Evolutionary conservation across 352 stramenopile species (phyloP).

Genomic region (Thalassiosira exigua): DNA sequence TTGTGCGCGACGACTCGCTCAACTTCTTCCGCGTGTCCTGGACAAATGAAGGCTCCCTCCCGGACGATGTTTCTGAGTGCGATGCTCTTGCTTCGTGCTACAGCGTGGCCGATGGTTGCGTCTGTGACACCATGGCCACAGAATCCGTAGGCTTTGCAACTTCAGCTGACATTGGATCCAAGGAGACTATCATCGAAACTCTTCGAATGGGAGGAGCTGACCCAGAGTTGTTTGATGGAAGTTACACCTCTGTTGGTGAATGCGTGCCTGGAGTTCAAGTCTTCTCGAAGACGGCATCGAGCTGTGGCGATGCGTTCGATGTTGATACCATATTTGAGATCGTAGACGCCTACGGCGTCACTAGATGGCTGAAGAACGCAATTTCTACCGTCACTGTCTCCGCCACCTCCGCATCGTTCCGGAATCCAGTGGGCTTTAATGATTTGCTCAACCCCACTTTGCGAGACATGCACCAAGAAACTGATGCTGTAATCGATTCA

Average conservation of each 20-base stretch:
- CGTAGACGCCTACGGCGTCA: constrained; percentile 8
- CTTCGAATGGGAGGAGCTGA: constrained; percentile 42
- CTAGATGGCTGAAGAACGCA: constrained; percentile 54
- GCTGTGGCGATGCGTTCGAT: constrained; percentile 18
- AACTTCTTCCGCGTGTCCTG: constrained; percentile 39
- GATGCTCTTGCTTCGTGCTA: constrained; percentile 24
- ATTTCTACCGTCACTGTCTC: constrained; percentile 48
- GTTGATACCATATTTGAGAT: constrained; percentile 12
- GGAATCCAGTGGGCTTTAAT: constrained; percentile 76
- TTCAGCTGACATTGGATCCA: constrained; percentile 19
- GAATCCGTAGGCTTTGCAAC: constrained; percentile 24
- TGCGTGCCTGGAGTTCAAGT: constrained; percentile 27
- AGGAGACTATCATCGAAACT: constrained; percentile 12
- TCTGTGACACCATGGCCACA: constrained; percentile 32
- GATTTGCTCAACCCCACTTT: not conserved
- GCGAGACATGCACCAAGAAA: constrained; percentile 72
- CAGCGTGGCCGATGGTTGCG: constrained; percentile 32
- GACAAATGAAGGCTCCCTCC: not conserved
- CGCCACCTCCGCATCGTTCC: constrained; percentile 47
- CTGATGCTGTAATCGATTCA: constrained; percentile 74
- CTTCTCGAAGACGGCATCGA: constrained; percentile 27
- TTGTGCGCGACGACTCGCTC: constrained; percentile 38
- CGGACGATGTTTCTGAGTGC: constrained; percentile 16
- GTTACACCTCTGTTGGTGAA: constrained; percentile 10
- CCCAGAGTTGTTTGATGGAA: constrained; percentile 17